Base-by-base conservation (phyloP, 768 basidiomycete species). In the Termitomyces sp. region DNA sequence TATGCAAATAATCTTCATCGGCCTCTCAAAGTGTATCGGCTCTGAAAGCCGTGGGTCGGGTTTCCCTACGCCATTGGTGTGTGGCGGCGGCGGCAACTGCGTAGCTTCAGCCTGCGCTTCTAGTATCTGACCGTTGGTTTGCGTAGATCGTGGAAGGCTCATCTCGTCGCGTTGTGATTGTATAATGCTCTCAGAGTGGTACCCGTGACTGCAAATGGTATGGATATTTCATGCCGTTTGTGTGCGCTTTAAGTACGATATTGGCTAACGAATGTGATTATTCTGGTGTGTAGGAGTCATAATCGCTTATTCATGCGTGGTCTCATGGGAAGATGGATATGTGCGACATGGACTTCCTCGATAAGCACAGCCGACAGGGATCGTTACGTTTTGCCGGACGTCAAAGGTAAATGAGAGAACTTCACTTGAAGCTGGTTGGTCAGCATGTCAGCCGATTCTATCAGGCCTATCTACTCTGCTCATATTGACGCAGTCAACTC, bases 1-100 rank as follows among this genome's bases (percentile, higher is more conserved):
- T 18, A 73, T 65, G 56, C 71, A 71, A 34, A 71, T 64, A 22
- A 74, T 62, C 55, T 60, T 70, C 58, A 72, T 56, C 34, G 54
- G 66, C 9, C 69, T 58, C 49, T 71, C 67, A 3, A 61, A 44
- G 51, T 72, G 65, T 12, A 74, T 69, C 15, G 69, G 71, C 12
- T 64, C 65, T 12, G 60, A 48, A 31, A 62, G 13, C 1, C 63
- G 63, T 7, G 51, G 45, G 10, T 61, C 59, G 2, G 44, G 22
- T 42, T 44, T 57, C 3, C 53, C 44, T 37, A 28, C 5, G 24
- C 16, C 34, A 36, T 48, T 51, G 41, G 37, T 41, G 26, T 33
- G 16, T 18, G 13, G 37, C 1, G 34, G n/a, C 48, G 18, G n/a
- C 31, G 47, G 4, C 22, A 15, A 18, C 4, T 20, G 39, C 47